Conservation (phyloP, 2,329 filamentous ascomycete genomes). For the Verticillium longisporum region DNA sequence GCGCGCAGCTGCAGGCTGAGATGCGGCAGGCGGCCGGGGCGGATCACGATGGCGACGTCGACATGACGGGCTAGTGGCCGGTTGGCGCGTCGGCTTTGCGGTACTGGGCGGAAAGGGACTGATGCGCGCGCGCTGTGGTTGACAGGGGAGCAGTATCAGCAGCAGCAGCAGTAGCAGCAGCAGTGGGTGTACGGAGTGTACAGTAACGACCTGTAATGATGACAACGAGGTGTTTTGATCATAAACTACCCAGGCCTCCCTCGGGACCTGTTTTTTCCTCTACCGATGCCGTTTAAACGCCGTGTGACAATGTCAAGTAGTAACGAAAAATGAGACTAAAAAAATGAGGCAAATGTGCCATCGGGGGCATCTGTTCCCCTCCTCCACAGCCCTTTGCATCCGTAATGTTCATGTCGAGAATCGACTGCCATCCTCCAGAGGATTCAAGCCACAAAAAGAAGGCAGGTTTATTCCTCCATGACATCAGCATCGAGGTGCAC, state of each 20-base stretch:
- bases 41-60: constrained; percentile 44
- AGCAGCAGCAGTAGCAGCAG: too few species aligned
- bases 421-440: background rate
- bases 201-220: background rate
- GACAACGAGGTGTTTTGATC: background rate
- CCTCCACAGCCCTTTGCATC: background rate
- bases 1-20: constrained; percentile 48
- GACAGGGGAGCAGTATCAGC: too few species aligned
- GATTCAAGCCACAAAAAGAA: background rate
- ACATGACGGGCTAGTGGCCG: constrained; percentile 48
- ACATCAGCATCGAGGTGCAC: constrained; percentile 45
- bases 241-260: background rate
- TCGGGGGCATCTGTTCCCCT: constrained; percentile 2
- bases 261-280: background rate
- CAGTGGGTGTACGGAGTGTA: background rate
- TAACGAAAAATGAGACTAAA: background rate
- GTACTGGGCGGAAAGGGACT: background rate
- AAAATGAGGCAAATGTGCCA: constrained; percentile 1
- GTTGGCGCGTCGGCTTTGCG: background rate
- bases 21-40: constrained; percentile 37
- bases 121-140: background rate
- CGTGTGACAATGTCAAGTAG: background rate
- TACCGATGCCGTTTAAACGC: background rate
- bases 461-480: constrained; percentile 51
- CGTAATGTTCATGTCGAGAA: background rate